Percentiles rank a stretch among this genome's conserved stretches.
These are phyloP conservation scores for Globisporangium camurandrum DNA, from an alignment of 352 stramenopile species.

Conservation along the genomic window DNA sequence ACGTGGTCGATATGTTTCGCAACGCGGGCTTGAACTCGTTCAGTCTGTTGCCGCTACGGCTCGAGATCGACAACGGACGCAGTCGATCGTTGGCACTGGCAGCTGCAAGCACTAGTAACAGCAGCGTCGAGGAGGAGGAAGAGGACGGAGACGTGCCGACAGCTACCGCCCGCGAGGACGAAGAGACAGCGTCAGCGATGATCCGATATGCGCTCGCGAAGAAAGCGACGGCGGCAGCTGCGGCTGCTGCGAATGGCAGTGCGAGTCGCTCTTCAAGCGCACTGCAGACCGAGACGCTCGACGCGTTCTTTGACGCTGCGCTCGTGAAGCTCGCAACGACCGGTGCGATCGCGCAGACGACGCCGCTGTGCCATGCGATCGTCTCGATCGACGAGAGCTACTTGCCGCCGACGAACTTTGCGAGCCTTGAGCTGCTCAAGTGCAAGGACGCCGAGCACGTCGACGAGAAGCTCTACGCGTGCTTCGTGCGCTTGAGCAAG, in stretches of 20 bases:
- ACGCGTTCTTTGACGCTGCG: slow-evolving; percentile 53
- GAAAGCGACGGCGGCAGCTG: slow-evolving; percentile 9
- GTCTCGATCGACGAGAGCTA: slow-evolving; percentile 47
- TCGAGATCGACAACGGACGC: slow-evolving; percentile 17
- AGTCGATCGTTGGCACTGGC: too few species aligned
- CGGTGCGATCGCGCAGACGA: slow-evolving; percentile 24
- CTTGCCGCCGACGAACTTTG: slow-evolving; percentile 40
- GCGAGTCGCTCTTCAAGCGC: background rate
- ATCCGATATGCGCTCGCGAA: slow-evolving; percentile 35
- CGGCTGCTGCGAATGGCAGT: background rate
- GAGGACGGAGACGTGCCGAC: slow-evolving; percentile 8
- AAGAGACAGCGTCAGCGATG: slow-evolving; percentile 28
- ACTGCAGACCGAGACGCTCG: slow-evolving; percentile 30
- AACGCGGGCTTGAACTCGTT: slow-evolving; percentile 41
- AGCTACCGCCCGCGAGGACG: slow-evolving; percentile 19
- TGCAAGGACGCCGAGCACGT: slow-evolving; percentile 46
- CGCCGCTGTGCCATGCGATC: slow-evolving; percentile 40
- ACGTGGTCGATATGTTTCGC: slow-evolving; percentile 40
- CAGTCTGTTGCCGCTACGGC: slow-evolving; percentile 20
- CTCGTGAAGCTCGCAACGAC: slow-evolving; percentile 30
- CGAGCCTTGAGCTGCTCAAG: slow-evolving; percentile 44
- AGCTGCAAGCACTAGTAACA: background rate
- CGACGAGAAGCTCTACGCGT: slow-evolving; percentile 46
- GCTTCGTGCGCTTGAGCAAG: slow-evolving; percentile 31
- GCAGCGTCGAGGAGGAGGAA: background rate